Evolutionary conservation across 768 basidiomycete species (phyloP), one percentile per base, ranked within the genome.

Genomic region (Stropharia rugosoannulata): DNA sequence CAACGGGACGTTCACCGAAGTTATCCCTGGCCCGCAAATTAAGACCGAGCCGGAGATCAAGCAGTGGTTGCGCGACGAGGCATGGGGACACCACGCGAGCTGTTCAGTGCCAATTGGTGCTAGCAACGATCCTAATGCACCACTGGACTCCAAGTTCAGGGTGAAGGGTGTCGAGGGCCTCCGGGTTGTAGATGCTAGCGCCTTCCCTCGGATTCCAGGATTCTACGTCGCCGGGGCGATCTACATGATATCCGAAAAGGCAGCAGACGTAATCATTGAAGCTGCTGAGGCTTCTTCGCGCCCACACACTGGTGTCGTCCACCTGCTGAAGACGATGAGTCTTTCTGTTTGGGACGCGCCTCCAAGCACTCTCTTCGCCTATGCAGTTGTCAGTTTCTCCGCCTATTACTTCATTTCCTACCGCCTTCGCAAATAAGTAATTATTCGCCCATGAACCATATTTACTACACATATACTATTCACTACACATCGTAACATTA

Each of bases 161-260:
- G 55, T 56, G 2, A 50, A 56, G 36, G 55, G 55, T 25, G 49
- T 56, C 12, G 27, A 19, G 9, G 55, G 55, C 9, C 49, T 56
- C 8, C 55, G 55, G 29, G 55, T 56, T n/a, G 55, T 56, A 2
- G 55, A 56, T 15, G 55, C 55, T 0, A 56, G 55, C 18, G 55
- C 51, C 13, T 56, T 56, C 37, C 55, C 55, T 13, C 50, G 51
- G 19, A 56, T 56, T 37, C 55, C 55, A 11, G 42, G 49, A 18
- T 45, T 51, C n/a, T 56, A 56, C 49, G 46, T 56, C 15, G 47
- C 46, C 9, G 16, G 48, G 3, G 55, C 55, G 5, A 49, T 56
- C 9, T 56, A 56, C 42, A 56, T 56, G 55, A 50, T 56, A 1
- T 56, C 55, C 36, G 55, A 56, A 51, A 56, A 56, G 38, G 55